Conservation (phyloP, 2,329 filamentous ascomycete species). For the Aureobasidium sp. region DNA sequence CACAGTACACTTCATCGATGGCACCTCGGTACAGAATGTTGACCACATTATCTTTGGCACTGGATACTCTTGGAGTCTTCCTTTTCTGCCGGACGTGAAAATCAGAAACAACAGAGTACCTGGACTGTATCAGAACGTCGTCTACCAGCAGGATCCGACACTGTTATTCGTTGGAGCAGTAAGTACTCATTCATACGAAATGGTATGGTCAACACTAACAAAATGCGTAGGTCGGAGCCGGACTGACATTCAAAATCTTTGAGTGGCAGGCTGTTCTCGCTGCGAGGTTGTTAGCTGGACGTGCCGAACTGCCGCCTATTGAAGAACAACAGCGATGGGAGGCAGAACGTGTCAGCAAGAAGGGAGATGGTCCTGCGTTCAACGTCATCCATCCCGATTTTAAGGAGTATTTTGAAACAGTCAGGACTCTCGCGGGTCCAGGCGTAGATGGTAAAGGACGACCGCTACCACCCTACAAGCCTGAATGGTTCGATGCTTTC, state of each 20-base stretch:
- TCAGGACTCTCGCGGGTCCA: conserved; percentile 45
- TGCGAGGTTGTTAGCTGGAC: conserved; percentile 51
- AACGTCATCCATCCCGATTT: conserved; percentile 55
- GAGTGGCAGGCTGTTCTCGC: conserved; percentile 62
- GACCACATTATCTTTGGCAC: conserved; percentile 62
- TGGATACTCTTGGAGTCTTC: conserved; percentile 58
- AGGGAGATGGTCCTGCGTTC: conserved; percentile 53
- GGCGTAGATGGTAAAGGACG: conserved; percentile 40
- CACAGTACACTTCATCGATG: conserved; percentile 52
- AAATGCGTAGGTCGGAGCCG: conserved; percentile 34
- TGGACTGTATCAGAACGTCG: conserved; percentile 52
- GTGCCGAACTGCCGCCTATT: conserved; percentile 43
- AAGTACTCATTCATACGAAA: conserved; percentile 16
- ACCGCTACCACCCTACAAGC: conserved; percentile 21
- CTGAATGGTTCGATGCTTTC: conserved; percentile 15
- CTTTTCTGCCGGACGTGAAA: conserved; percentile 50
- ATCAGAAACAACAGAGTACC: conserved; percentile 51
- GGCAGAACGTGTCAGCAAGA: conserved; percentile 43
- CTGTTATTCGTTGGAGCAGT: conserved; percentile 55
- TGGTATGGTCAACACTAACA: neutral
- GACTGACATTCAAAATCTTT: conserved; percentile 61
- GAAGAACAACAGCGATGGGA: conserved; percentile 53
- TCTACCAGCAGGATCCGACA: conserved; percentile 48
- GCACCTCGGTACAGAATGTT: conserved; percentile 45
- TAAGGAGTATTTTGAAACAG: conserved; percentile 56